phyloP scores from a whole-genome alignment of 805 yeast species.

The Candida stauntonica region DNA sequence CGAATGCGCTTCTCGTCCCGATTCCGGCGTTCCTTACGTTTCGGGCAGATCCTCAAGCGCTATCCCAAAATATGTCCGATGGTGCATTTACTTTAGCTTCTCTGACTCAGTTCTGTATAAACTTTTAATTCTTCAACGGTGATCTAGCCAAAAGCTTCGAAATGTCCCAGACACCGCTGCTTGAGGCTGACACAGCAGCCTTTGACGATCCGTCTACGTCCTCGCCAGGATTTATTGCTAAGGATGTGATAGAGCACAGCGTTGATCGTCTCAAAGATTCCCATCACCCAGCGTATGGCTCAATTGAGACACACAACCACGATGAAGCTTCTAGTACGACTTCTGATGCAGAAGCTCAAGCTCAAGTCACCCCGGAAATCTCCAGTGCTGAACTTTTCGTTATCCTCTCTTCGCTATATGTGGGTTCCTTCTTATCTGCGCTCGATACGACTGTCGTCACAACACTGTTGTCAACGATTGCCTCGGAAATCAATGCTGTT shows the following conservation, averaged over 20 bases:
- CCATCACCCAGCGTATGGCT: constrained; percentile 14
- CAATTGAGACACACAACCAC: constrained; percentile 6
- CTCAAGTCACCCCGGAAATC: constrained; percentile 1
- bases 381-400: constrained; percentile 8
- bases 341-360: constrained; percentile 10
- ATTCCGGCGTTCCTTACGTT: too few species aligned
- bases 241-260: constrained; percentile 14
- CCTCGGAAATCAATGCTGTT: constrained; percentile 60
- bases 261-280: constrained; percentile 13
- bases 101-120: too few species aligned
- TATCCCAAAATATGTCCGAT: too few species aligned
- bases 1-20: too few species aligned
- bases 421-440: constrained; percentile 52
- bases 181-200: constrained; percentile 16
- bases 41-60: too few species aligned
- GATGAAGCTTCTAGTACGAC: not conserved
- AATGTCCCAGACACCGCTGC: constrained; percentile 13
- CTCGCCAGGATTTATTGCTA: constrained; percentile 17
- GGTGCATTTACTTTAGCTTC: too few species aligned
- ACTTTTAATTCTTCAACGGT: too few species aligned
- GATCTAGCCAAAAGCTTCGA: too few species aligned
- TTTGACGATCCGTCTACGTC: constrained; percentile 17
- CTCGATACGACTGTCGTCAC: constrained; percentile 62
- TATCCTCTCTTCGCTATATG: constrained; percentile 34
- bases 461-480: constrained; percentile 56